Conservation (phyloP, 2,329 filamentous ascomycete species). For the Alternaria sp. region DNA sequence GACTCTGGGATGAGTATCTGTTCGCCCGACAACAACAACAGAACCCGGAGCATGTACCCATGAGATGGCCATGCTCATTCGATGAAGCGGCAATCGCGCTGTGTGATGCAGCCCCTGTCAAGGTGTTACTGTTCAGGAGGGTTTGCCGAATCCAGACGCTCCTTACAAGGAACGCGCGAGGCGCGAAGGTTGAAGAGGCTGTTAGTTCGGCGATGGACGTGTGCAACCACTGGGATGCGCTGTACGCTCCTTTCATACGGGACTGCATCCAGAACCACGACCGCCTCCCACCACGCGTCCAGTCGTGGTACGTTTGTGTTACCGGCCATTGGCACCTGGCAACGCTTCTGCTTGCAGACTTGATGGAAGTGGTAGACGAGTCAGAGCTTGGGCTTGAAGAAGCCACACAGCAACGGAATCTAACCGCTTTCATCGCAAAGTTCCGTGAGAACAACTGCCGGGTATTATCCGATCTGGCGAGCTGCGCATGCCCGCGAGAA, state of each 20-base stretch:
- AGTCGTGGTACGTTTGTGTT: constrained; percentile 69
- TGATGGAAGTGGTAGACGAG: constrained; percentile 62
- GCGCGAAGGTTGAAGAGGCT: constrained; percentile 58
- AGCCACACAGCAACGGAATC: constrained; percentile 36
- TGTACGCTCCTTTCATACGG: constrained; percentile 62
- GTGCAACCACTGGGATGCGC: constrained; percentile 64
- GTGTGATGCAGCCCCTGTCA: constrained; percentile 64
- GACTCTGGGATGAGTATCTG: constrained; percentile 53
- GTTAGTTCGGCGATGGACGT: constrained; percentile 60
- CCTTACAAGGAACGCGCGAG: constrained; percentile 52
- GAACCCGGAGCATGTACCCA: constrained; percentile 23
- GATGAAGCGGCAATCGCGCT: constrained; percentile 61
- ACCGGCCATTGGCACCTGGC: constrained; percentile 67
- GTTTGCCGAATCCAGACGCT: constrained; percentile 65
- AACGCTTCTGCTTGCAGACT: constrained; percentile 63
- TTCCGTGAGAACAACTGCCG: constrained; percentile 58
- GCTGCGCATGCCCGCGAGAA: constrained; percentile 53
- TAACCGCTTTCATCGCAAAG: constrained; percentile 47
- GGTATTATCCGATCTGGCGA: constrained; percentile 61
- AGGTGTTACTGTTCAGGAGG: constrained; percentile 67
- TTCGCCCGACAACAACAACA: constrained; percentile 44
- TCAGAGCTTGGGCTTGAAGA: constrained; percentile 34
- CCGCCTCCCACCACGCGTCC: constrained; percentile 61
- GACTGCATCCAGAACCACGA: constrained; percentile 63
- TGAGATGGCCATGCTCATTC: constrained; percentile 65